Base-by-base conservation (phyloP, 306 rosid species). In the Quercus parvula region DNA sequence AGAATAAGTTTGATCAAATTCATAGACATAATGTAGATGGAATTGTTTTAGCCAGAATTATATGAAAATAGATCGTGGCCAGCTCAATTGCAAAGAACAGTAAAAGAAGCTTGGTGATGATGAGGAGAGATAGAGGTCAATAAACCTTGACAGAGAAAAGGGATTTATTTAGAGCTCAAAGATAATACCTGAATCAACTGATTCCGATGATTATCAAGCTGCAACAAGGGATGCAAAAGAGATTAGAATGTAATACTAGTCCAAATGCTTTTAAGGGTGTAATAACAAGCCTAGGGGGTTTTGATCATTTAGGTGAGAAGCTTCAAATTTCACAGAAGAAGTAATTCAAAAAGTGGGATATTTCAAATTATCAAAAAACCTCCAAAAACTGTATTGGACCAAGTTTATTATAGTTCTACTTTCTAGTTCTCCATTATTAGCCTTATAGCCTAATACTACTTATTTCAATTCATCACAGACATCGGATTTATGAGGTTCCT, bases 201-300 rank as follows among this genome's bases (percentile, higher is more conserved):
- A 87, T 92, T 92, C 70, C 97, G 81, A 80, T 92, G 91, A 85
- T 89, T 92, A 86, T 92, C 97, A 74, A 92, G 96, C 97, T 92
- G 92, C 90, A 82, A 75, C 19, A 30, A 68, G n/a, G 55, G 13
- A 70, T 18, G 54, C 54, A 82, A n/a, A 38, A 63, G 20, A 24
- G 52, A 35, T 35, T 35, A 64, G 14, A 64, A 64, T 64, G 41
- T 6, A n/a, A 30, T 17, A 64, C 12, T 17, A 30, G 44, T 64
- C 70, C 70, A 27, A 28, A 64, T 28, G 41, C 41, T 15, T 64
- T 22, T 28, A 14, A 64, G 38, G 44, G 70, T 64, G 20, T 14
- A 5, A 63, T 28, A 27, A 5, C 24, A 35, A 6, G 66, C 66
- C 66, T 3, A 59, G 28, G 66, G 5, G 17, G 0, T 59, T 22